A percentile compares a stretch with the other conserved stretches of the same genome.
Conservation (phyloP, 164 flowering plant genomes). For the Hamamelis virginiana region DNA sequence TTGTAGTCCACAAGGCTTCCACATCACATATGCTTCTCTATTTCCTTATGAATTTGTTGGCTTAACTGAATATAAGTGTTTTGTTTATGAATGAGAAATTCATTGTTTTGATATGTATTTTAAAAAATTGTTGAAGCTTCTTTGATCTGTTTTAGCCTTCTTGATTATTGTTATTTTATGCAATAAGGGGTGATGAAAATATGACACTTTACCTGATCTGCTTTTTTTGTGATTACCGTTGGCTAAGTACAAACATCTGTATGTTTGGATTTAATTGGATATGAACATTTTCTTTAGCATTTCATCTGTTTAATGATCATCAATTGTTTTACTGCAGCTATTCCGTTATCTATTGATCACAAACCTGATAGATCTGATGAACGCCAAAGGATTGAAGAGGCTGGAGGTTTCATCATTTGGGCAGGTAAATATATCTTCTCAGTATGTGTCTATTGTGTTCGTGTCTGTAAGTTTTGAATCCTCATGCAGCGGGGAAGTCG, state of each 20-base stretch:
- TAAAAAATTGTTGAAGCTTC: too few species aligned
- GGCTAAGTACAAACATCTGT: too few species aligned
- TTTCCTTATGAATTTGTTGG: not conserved
- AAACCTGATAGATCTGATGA: conserved; percentile 88
- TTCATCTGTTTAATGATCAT: conserved; percentile 1
- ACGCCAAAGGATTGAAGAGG: conserved; percentile 75
- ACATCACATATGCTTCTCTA: not conserved
- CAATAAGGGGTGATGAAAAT: too few species aligned
- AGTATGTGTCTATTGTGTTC: not conserved
- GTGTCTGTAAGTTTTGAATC: not conserved
- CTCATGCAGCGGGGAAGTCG: not conserved
- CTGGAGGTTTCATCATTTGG: conserved; percentile 83
- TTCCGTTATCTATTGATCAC: conserved; percentile 75
- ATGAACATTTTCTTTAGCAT: not conserved
- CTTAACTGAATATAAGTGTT: too few species aligned
- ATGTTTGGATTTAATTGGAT: not conserved
- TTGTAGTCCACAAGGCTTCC: not conserved
- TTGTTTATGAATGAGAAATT: too few species aligned
- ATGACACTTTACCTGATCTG: too few species aligned
- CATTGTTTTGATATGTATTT: too few species aligned
- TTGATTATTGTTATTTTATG: too few species aligned
- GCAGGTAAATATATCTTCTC: conserved; percentile 46
- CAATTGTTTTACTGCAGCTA: conserved; percentile 41
- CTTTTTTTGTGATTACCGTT: too few species aligned
- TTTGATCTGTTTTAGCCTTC: too few species aligned